Evolutionary conservation across 2,329 filamentous ascomycete genomes (phyloP), one percentile per base, ranked within the genome.

Genomic region (Cladophialophora psammophila): DNA sequence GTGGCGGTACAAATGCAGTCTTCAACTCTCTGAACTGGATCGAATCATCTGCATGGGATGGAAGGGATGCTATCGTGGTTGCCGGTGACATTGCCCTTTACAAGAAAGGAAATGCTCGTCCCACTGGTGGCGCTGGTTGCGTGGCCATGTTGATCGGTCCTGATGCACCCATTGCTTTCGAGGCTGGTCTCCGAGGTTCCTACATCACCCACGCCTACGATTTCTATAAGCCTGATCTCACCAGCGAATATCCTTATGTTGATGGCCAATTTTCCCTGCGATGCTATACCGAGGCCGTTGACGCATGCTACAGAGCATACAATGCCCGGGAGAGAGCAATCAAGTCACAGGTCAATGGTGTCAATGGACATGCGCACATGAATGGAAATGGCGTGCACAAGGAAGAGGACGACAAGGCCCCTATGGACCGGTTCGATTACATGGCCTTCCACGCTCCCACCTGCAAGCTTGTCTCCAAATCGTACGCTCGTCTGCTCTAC

Each of bases 161-260:
- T 66, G 83, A 94, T 76, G 91, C 91, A 60, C 91, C 91, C 64
- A 82, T 94, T 70, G 90, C 90, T 68, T 83, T 91, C 72, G 91
- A 94, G 82, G 88, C 91, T 60, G 92, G 92, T 77, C 87, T 93
- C 77, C 89, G 91, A 76, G 91, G 90, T 77, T 89, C 85, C 75
- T 93, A 92, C 84, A 90, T 94, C 88, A 85, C 89, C 79, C 91
- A 94, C 82, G 90, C 89, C 74, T 95, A 94, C 80, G 91, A 94
- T 80, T 94, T 94, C 80, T 94, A 93, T 88, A 94, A 94, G 88
- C 91, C 91, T 75, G 91, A 94, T 80, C 84, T 94, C 72, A 91
- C 91, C 76, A 92, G 90, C 86, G 91, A 94, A 82, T 94, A 94
- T 83, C 91, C 91, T 71, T 89, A 92, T 76, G 91, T 94, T 66